Evolutionary conservation across 805 yeast species (phyloP).

Genomic region (Cyberlindnera americana): DNA sequence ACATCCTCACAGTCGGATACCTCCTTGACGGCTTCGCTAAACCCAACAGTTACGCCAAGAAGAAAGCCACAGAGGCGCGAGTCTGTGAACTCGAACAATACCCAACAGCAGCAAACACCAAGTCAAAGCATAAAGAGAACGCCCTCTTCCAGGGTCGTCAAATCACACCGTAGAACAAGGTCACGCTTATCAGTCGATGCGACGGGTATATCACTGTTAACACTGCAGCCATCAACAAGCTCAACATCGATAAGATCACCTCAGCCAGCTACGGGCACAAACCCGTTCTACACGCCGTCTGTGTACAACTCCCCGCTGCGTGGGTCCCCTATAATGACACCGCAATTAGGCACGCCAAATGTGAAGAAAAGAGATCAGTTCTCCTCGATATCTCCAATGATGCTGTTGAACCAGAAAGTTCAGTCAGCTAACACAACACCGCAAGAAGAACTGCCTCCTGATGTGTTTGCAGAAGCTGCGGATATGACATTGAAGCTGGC

Average conservation of each 20-base stretch:
- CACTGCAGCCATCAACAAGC: constrained; percentile 4
- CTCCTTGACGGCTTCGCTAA: constrained; percentile 7
- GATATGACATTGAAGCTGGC: constrained; percentile 12
- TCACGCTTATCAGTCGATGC: constrained; percentile 15
- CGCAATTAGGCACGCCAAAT: constrained; percentile 11
- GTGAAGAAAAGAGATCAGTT: not conserved
- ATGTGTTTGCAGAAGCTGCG: constrained; percentile 14
- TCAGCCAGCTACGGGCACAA: constrained; percentile 1
- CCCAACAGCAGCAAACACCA: constrained; percentile 3
- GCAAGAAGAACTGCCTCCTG: constrained; percentile 7
- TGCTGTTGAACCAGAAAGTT: constrained; percentile 8
- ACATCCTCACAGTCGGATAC: constrained; percentile 6
- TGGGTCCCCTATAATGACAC: constrained; percentile 9
- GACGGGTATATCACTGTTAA: constrained; percentile 7
- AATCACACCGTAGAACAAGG: constrained; percentile 13
- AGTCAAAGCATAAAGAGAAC: constrained; percentile 10
- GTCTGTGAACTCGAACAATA: not conserved
- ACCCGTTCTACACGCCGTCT: constrained; percentile 13
- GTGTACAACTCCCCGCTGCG: constrained; percentile 7
- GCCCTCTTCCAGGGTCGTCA: constrained; percentile 12
- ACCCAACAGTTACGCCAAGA: constrained; percentile 7
- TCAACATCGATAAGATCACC: constrained; percentile 4
- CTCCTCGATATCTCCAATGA: constrained; percentile 13
- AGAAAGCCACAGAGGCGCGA: constrained; percentile 8
- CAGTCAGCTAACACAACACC: not conserved